Evolutionary conservation across 129 eudicot species (phyloP).

Genomic region (sunflower (Helianthus annuus)): HanXRQr2.0-SUNRISE NC_035441.2:48468831-48469330

Average conservation of each 20-base stretch:
- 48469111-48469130: conserved; percentile 33
- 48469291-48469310: no score
- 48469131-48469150: neutral
- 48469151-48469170: no score
- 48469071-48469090: conserved; percentile 54
- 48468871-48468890: conserved; percentile 59
- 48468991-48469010: conserved; percentile 64
- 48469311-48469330: no score
- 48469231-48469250: no score
- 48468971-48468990: conserved; percentile 47
- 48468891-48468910: conserved; percentile 49
- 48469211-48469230: neutral
- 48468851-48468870: no score
- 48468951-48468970: conserved; percentile 58
- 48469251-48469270: no score
- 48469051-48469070: conserved; percentile 56
- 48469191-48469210: no score
- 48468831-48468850: no score
- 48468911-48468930: conserved; percentile 41
- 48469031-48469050: conserved; percentile 24
- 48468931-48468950: conserved; percentile 46
- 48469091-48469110: conserved; percentile 43
- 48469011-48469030: conserved; percentile 45
- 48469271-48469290: no score
- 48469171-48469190: no score